Evolutionary conservation across 768 basidiomycete species (phyloP).

Genomic region (Boletus vinaceobasis): DNA sequence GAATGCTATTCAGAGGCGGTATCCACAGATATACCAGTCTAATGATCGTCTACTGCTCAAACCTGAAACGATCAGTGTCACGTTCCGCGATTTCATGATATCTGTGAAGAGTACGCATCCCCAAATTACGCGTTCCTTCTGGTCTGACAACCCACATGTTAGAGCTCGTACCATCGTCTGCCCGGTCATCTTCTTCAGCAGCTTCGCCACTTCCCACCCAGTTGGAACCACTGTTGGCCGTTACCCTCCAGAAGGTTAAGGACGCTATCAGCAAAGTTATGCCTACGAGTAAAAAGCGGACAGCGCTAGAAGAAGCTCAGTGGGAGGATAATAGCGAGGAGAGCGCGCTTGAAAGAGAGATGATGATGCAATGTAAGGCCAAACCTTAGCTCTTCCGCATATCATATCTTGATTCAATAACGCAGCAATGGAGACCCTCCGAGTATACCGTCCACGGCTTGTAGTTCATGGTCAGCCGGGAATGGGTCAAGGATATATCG

Average conservation of each 20-base stretch:
- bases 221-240: conserved; percentile 71
- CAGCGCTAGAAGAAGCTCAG: conserved; percentile 91
- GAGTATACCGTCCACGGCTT: conserved; percentile 87
- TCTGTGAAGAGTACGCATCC: conserved; percentile 82
- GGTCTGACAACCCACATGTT: conserved; percentile 5
- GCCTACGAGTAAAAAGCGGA: conserved; percentile 76
- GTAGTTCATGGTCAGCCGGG: conserved; percentile 76
- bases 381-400: background rate
- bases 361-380: conserved; percentile 77
- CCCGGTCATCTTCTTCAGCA: conserved; percentile 81
- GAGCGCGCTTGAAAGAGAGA: conserved; percentile 85
- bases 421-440: conserved; percentile 85
- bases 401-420: conserved; percentile 4
- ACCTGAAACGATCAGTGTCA: conserved; percentile 80
- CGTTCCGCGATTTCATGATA: conserved; percentile 93
- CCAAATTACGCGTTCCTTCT: background rate
- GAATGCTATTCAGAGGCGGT: conserved; percentile 92
- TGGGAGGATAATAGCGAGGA: conserved; percentile 80
- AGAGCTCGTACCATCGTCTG: conserved; percentile 96
- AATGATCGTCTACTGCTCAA: conserved; percentile 80
- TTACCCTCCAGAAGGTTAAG: conserved; percentile 70
- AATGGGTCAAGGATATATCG: conserved; percentile 90
- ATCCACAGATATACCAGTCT: conserved; percentile 96
- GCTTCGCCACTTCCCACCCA: conserved; percentile 85
- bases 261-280: conserved; percentile 67